A percentile compares a stretch with the other conserved stretches of the same genome.
phyloP scores from a whole-genome alignment of 2,329 filamentous ascomycete species.

The Lanzia echinophila region DNA sequence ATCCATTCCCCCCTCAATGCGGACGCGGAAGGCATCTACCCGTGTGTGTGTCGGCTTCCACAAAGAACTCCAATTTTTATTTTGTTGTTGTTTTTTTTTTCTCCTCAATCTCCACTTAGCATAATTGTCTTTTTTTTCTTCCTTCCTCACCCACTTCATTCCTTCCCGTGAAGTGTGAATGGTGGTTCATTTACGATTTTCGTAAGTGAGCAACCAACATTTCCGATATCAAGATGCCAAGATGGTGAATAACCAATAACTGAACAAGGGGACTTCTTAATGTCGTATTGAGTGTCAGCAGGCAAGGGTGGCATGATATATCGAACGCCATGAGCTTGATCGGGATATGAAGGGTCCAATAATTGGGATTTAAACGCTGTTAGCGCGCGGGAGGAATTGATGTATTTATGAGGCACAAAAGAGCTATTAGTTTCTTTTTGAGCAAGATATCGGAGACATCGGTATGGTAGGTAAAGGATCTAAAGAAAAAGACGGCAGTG shows the following conservation, averaged over 20 bases:
- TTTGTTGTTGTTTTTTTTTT: not conserved
- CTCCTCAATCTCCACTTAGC: not conserved
- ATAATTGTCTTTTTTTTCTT: not conserved
- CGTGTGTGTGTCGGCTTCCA: constrained; percentile 10
- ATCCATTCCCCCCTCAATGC: constrained; percentile 2
- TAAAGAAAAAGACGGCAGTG: not conserved
- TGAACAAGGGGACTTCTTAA: not conserved
- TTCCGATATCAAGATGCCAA: constrained; percentile 9
- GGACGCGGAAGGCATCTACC: constrained; percentile 1
- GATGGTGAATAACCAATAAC: constrained; percentile 2
- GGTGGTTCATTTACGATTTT: constrained; percentile 2
- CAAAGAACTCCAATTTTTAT: not conserved
- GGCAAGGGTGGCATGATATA: constrained; percentile 10
- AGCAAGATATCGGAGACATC: not conserved
- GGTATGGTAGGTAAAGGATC: not conserved
- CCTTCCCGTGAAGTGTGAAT: constrained; percentile 4
- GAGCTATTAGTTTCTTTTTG: not conserved
- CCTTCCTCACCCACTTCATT: not conserved
- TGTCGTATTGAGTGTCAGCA: constrained; percentile 9
- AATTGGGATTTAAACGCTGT: constrained; percentile 10
- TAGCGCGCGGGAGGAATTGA: constrained; percentile 5
- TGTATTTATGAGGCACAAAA: not conserved
- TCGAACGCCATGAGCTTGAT: constrained; percentile 10
- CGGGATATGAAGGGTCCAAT: constrained; percentile 3
- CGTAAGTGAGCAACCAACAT: constrained; percentile 4